Base-by-base conservation (phyloP, 345 rosid genomes). In the Dipteronia sinensis region DNA sequence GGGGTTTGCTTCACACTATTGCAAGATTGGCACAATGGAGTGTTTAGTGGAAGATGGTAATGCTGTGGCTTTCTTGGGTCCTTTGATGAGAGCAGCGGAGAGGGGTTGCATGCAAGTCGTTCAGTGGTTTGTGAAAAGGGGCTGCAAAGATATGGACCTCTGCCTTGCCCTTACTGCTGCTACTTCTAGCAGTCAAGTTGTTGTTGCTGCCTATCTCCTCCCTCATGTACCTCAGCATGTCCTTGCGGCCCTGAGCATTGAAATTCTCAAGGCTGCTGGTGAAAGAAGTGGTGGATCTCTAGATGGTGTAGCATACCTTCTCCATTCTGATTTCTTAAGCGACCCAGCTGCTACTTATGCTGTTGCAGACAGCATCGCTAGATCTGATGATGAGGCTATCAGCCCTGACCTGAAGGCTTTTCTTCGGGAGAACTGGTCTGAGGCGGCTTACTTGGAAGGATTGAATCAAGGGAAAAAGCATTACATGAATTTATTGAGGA, bases 21-120 rank as follows among this genome's bases (percentile, higher is more conserved):
- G 97, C 83, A 96, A 96, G 84, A 89, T 93, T 8, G 91, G 91
- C 58, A 96, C 99, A 10, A 96, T 96, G 99, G 96, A 93, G 84
- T 96, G 98, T 83, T 89, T 96, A 29, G 99, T 93, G 78, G 99
- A 93, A 84, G 99, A 96, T 83, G 99, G 98, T 58, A 87, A 96
- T 67, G 99, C 98, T 20, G 89, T 89, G 76, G 94, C 97, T 42
- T 96, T 96, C 82, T 77, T 96, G 84, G 97, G 97, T 25, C 99
- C 98, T 6, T 83, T 96, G 78, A 89, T 96, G 98, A 93, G 98
- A 87, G 98, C 98, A 61, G 94, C 98, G 0, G 97, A 95, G 89
- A 91, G 97, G 80, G 98, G 99, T 53, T 92, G 97, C 74, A 85
- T 93, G 92, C 95, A 91, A 82, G 98, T 95, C 76, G 97, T 96